Percentiles rank a stretch among this genome's conserved stretches.
Evolutionary conservation across 2,329 filamentous ascomycete species (phyloP).

Genomic region (Cytospora mali): DNA sequence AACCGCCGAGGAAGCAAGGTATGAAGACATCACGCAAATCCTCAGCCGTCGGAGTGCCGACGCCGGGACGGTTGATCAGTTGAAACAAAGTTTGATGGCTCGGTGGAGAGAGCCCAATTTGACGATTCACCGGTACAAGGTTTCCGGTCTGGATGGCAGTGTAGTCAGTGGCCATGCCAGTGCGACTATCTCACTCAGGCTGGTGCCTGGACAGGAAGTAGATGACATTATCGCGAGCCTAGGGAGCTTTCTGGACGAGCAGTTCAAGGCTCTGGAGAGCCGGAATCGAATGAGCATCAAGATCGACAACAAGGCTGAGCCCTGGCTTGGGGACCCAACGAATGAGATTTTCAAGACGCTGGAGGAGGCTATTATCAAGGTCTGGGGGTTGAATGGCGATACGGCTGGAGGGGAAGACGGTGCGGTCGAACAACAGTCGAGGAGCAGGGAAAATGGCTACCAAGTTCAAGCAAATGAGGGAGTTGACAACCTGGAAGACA

Average conservation of each 20-base stretch:
- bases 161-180: slow-evolving; percentile 89
- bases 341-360: slow-evolving; percentile 91
- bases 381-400: slow-evolving; percentile 67
- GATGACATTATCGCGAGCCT: slow-evolving; percentile 72
- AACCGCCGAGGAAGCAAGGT: slow-evolving; percentile 74
- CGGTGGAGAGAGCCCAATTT: slow-evolving; percentile 94
- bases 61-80: slow-evolving; percentile 60
- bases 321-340: slow-evolving; percentile 90
- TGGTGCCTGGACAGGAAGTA: slow-evolving; percentile 92
- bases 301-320: slow-evolving; percentile 92
- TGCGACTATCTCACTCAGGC: slow-evolving; percentile 83
- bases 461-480: not conserved
- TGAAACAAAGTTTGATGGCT: slow-evolving; percentile 86
- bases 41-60: slow-evolving; percentile 72
- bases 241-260: slow-evolving; percentile 65
- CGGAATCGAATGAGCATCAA: slow-evolving; percentile 79
- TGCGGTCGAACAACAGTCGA: not conserved
- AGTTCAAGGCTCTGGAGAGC: slow-evolving; percentile 76
- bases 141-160: slow-evolving; percentile 87
- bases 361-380: slow-evolving; percentile 80
- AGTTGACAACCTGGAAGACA: not conserved
- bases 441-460: slow-evolving; percentile 18
- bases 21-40: slow-evolving; percentile 80
- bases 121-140: slow-evolving; percentile 90
- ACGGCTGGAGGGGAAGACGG: not conserved